Conservation (phyloP, 106 monocot species). For the Phalaenopsis aphrodite region DNA sequence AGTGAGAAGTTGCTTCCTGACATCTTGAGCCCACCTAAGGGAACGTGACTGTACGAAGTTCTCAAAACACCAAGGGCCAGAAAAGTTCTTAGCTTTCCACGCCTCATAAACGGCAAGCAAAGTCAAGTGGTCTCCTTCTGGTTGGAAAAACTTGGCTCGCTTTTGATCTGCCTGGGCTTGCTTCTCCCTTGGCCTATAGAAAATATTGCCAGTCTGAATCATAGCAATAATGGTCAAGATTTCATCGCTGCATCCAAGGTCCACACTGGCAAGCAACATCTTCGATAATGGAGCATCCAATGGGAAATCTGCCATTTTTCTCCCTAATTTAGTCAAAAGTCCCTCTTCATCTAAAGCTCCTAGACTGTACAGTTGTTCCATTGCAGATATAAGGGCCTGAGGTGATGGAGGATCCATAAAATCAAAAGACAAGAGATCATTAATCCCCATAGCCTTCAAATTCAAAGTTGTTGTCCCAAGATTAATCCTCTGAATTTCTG, state of each 20-base stretch:
- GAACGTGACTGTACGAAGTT: constrained; percentile 94
- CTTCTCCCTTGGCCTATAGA: constrained; percentile 91
- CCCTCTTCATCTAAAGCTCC: constrained; percentile 98
- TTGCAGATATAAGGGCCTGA: constrained; percentile 93
- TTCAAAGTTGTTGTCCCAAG: constrained; percentile 66
- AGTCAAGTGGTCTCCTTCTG: constrained; percentile 93
- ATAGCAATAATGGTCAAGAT: constrained; percentile 94
- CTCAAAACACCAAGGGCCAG: constrained; percentile 99
- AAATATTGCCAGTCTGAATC: constrained; percentile 92
- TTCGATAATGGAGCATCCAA: constrained; percentile 83
- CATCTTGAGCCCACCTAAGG: constrained; percentile 91
- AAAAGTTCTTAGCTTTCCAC: constrained; percentile 98
- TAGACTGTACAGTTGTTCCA: constrained; percentile 87
- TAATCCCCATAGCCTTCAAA: constrained; percentile 98
- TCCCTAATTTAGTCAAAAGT: constrained; percentile 79
- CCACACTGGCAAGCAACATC: constrained; percentile 92
- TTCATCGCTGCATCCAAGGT: constrained; percentile 94
- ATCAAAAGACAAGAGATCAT: constrained; percentile 88
- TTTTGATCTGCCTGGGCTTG: constrained; percentile 97
- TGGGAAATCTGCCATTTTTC: constrained; percentile 98
- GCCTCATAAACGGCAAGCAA: constrained; percentile 96
- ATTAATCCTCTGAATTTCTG: constrained; percentile 96
- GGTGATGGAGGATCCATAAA: constrained; percentile 97
- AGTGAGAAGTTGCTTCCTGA: constrained; percentile 87
- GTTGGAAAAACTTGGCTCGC: constrained; percentile 86